Conservation (phyloP, 192 early-diverging fungal genomes). For the Radiomyces spectabilis region DNA sequence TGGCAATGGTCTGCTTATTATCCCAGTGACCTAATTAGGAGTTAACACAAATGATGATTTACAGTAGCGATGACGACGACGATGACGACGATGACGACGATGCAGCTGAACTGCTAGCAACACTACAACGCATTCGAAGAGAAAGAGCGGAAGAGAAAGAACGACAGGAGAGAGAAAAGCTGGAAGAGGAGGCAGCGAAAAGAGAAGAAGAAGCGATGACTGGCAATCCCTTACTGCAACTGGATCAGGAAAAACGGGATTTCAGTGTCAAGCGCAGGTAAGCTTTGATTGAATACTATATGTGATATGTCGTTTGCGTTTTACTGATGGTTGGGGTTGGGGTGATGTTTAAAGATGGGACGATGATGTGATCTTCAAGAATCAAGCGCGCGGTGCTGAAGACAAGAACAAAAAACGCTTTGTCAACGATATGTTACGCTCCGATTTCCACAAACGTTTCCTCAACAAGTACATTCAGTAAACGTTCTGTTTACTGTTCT, state of each 20-base stretch:
- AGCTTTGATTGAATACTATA: too few species aligned
- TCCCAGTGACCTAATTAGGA: too few species aligned
- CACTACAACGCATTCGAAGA: slow-evolving; percentile 86
- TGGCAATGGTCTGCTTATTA: too few species aligned
- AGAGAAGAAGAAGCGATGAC: slow-evolving; percentile 53
- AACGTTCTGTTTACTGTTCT: too few species aligned
- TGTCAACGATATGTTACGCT: slow-evolving; percentile 93
- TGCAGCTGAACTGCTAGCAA: slow-evolving; percentile 73
- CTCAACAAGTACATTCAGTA: slow-evolving; percentile 85
- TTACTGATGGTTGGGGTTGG: too few species aligned
- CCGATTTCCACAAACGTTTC: slow-evolving; percentile 96
- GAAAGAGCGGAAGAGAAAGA: slow-evolving; percentile 91
- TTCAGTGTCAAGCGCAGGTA: slow-evolving; percentile 81
- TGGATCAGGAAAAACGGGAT: slow-evolving; percentile 36
- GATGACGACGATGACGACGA: slow-evolving; percentile 86
- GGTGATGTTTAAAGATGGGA: slow-evolving; percentile 72
- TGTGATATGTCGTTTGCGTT: too few species aligned
- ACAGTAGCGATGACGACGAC: slow-evolving; percentile 25
- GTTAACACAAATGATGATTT: too few species aligned
- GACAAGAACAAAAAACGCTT: slow-evolving; percentile 91
- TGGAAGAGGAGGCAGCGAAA: slow-evolving; percentile 51
- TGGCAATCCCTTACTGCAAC: slow-evolving; percentile 82
- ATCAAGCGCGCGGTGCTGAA: slow-evolving; percentile 84
- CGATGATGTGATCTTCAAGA: slow-evolving; percentile 97
- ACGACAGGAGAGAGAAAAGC: slow-evolving; percentile 48